A percentile compares a stretch with the other conserved stretches of the same genome.
Evolutionary conservation across 179 eudicot species (phyloP).

Genomic region (Vitellaria paradoxa): DNA sequence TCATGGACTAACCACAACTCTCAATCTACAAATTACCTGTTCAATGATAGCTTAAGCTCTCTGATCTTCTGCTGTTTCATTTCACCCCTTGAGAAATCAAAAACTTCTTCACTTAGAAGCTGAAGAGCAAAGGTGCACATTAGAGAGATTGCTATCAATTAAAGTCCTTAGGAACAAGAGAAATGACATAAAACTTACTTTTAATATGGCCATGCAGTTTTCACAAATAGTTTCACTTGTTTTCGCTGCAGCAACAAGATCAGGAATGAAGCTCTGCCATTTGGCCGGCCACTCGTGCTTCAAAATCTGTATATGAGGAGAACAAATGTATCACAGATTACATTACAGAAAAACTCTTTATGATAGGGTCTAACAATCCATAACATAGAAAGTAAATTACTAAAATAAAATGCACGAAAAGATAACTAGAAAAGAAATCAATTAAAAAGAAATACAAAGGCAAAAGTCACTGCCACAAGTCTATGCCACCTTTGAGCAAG

Average conservation of each 20-base stretch:
- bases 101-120: slow-evolving; percentile 98
- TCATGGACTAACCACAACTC: too few relatives aligned
- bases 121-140: slow-evolving; percentile 21
- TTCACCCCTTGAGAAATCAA: slow-evolving; percentile 99
- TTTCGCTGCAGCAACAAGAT: slow-evolving; percentile 93
- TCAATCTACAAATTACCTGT: slow-evolving; percentile 49
- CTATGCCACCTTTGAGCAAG: not conserved
- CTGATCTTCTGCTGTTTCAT: slow-evolving; percentile 98
- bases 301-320: slow-evolving; percentile 56
- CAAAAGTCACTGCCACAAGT: not conserved
- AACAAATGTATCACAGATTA: not conserved
- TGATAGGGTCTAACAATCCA: not conserved
- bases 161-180: not conserved
- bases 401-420: not conserved
- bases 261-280: slow-evolving; percentile 97
- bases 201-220: slow-evolving; percentile 96
- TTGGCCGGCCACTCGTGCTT: slow-evolving; percentile 99
- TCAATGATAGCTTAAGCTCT: slow-evolving; percentile 92
- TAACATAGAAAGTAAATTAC: not conserved
- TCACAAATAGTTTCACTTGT: slow-evolving; percentile 98
- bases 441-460: not conserved
- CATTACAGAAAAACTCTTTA: slow-evolving; percentile 1
- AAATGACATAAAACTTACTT: slow-evolving; percentile 42
- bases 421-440: not conserved
- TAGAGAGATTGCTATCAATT: slow-evolving; percentile 6